Conservation (phyloP, 257 asterid genomes). For the Penstemon davidsonii region DNA sequence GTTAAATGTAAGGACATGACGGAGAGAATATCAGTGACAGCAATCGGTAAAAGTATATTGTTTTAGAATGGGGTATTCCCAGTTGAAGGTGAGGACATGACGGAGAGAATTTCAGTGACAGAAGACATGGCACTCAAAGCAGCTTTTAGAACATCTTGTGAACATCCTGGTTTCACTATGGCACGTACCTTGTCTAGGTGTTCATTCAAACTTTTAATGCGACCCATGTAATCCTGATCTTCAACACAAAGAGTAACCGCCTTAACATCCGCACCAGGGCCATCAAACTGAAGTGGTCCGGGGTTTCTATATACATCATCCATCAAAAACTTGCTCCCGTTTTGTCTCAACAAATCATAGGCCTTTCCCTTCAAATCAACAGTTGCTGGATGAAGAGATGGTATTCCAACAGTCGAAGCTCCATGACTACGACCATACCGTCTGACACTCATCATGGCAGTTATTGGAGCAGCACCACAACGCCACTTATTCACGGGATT, state of each 20-base stretch:
- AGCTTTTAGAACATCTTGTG: conserved; percentile 92
- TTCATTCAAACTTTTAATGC: conserved; percentile 63
- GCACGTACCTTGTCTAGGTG: conserved; percentile 79
- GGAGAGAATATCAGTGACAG: conserved; percentile 60
- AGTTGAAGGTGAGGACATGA: conserved; percentile 37
- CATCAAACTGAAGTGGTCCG: conserved; percentile 96
- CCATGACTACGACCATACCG: conserved; percentile 86
- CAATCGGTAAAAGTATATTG: conserved; percentile 21
- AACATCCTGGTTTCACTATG: conserved; percentile 96
- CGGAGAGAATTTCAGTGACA: conserved; percentile 54
- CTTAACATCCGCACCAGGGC: conserved; percentile 93
- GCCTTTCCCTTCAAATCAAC: conserved; percentile 96
- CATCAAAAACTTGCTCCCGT: conserved; percentile 75
- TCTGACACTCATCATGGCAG: conserved; percentile 89
- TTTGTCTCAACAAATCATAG: conserved; percentile 82
- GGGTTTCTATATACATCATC: conserved; percentile 95
- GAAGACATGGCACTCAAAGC: conserved; percentile 95
- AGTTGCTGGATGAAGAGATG: conserved; percentile 88
- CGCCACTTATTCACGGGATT: conserved; percentile 90
- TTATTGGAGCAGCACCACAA: conserved; percentile 96
- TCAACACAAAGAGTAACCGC: conserved; percentile 79
- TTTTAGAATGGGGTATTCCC: conserved; percentile 25
- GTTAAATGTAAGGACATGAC: conserved; percentile 35
- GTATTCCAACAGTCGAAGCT: conserved; percentile 62
- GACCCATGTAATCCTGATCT: conserved; percentile 81